Evolutionary conservation across 2,329 filamentous ascomycete species (phyloP), one percentile per base, ranked within the genome.

Genomic region (Colletotrichum incanum): DNA sequence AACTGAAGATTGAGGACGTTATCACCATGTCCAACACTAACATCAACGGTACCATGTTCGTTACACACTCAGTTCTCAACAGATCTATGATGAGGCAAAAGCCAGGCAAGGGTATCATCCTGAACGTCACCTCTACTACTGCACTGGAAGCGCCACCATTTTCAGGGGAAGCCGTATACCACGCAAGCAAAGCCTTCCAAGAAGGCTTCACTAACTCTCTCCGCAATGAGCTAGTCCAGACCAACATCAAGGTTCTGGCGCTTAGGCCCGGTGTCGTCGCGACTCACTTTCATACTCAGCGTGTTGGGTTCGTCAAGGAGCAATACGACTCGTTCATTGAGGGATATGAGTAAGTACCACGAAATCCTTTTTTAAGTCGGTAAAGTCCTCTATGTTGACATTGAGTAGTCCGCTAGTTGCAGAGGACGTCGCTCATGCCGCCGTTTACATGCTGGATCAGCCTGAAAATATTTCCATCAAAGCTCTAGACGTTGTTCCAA

Each of bases 151-250:
- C 82, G 0, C 86, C 86, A 0, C 86, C 86, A 0, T 87, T 87
- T 62, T 78, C 83, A 0, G 85, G 86, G 16, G 86, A 88, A 73
- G 82, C 84, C 0, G 84, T 88, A 11, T 86, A 87, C 65, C 85
- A 87, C 70, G 80, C 85, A 5, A 83, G 79, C 72, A 87, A 87
- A 73, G 84, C 85, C 0, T 80, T 78, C 3, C 84, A 86, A 63
- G 86, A 88, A 66, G 86, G 78, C 0, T 87, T 89, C 72, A 84
- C 84, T 0, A 87, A 88, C 66, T 81, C 82, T 1, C 79, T 88
- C 12, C 78, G 86, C 0, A 86, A 81, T 23, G 87, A 89, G 76
- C 75, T 87, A 11, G 76, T 73, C 28, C 83, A 81, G 3, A 86
- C 84, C 0, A 82, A 86, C 72, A 85, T 87, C 66, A 81, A 83